Evolutionary conservation across 2,329 filamentous ascomycete genomes (phyloP).

Genomic region (Aaosphaeria pasadenensis): DNA sequence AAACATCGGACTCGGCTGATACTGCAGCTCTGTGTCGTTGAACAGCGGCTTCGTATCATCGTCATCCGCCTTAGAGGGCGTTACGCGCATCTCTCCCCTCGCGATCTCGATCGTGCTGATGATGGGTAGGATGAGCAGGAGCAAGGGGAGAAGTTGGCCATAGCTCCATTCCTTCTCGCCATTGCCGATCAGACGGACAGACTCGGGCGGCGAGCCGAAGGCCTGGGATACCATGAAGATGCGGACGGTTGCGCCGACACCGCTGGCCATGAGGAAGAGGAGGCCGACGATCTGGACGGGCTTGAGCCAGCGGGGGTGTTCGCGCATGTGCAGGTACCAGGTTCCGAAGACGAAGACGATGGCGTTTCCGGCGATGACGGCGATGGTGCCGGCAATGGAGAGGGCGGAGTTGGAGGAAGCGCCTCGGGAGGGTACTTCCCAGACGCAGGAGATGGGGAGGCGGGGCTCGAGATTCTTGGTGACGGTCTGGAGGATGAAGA

Average conservation of each 20-base stretch:
- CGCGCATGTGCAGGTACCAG: slow-evolving; percentile 62
- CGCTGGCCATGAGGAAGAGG: slow-evolving; percentile 51
- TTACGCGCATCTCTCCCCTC: slow-evolving; percentile 48
- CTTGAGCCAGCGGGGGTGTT: slow-evolving; percentile 53
- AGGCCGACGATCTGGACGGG: slow-evolving; percentile 53
- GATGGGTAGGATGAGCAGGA: slow-evolving; percentile 59
- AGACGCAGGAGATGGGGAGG: slow-evolving; percentile 61
- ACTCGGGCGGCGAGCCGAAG: slow-evolving; percentile 50
- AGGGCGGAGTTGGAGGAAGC: slow-evolving; percentile 43
- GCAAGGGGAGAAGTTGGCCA: slow-evolving; percentile 59
- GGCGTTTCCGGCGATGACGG: slow-evolving; percentile 58
- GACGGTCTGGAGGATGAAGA: slow-evolving; percentile 57
- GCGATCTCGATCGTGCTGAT: slow-evolving; percentile 60
- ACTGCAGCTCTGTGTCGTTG: slow-evolving; percentile 44
- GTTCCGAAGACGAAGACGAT: slow-evolving; percentile 59
- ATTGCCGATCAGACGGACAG: slow-evolving; percentile 48
- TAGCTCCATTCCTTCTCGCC: slow-evolving; percentile 62
- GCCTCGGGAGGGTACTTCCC: slow-evolving; percentile 44
- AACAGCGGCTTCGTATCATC: slow-evolving; percentile 33
- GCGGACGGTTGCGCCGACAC: slow-evolving; percentile 57
- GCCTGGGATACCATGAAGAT: slow-evolving; percentile 59
- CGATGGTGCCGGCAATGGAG: slow-evolving; percentile 59
- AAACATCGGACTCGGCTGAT: slow-evolving; percentile 48
- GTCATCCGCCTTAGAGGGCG: slow-evolving; percentile 42
- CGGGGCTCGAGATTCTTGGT: slow-evolving; percentile 51